phyloP scores from a whole-genome alignment of 192 early-diverging fungal species.

The Glomus cerebriforme region DNA sequence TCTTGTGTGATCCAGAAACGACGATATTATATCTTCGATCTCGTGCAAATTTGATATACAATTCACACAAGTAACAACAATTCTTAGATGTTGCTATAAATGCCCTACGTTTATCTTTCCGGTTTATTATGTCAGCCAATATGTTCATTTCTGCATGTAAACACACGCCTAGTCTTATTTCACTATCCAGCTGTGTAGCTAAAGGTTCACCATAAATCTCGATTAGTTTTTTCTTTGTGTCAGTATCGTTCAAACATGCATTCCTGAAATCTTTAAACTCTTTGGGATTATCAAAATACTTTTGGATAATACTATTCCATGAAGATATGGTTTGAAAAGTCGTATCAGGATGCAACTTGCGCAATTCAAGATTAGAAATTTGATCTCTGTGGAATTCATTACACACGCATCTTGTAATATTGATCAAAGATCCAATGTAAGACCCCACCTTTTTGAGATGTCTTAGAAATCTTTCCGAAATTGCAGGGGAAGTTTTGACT shows the following conservation, averaged over 20 bases:
- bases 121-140: neutral
- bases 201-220: neutral
- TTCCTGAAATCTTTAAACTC: neutral
- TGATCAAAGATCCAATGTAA: neutral
- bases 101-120: neutral
- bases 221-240: neutral
- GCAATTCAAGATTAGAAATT: neutral
- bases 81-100: neutral
- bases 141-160: constrained; percentile 5
- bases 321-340: neutral
- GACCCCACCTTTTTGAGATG: neutral
- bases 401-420: neutral
- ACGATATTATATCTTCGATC: neutral
- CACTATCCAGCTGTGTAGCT: neutral
- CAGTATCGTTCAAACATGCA: neutral
- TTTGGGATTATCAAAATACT: neutral
- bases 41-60: neutral
- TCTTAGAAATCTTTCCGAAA: neutral
- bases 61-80: no score
- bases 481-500: neutral
- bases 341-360: neutral
- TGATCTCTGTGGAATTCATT: neutral
- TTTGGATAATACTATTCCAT: neutral
- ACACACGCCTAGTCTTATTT: neutral
- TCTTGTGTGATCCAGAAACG: neutral